Evolutionary conservation across 495 filamentous ascomycete species (phyloP).

Genomic region (Durotheca rogersii): DNA sequence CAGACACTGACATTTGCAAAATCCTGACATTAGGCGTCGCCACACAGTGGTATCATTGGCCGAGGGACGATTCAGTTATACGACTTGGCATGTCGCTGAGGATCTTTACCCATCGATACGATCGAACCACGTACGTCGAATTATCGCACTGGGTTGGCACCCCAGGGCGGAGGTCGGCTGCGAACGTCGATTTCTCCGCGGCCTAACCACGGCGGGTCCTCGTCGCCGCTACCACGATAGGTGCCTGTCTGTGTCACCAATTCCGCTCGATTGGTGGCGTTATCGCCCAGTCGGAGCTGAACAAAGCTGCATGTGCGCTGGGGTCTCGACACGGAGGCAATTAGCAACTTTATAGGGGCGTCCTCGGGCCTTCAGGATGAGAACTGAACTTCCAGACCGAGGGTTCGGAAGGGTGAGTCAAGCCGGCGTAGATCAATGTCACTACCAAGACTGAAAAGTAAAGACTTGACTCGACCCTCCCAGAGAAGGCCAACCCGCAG

Average conservation of each 20-base stretch:
- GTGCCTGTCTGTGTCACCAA: conserved; percentile 10
- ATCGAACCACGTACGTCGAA: neutral
- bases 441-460: conserved; percentile 86
- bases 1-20: conserved; percentile 10
- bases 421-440: conserved; percentile 71
- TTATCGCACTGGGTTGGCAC: neutral
- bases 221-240: neutral
- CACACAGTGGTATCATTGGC: conserved; percentile 4
- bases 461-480: conserved; percentile 91
- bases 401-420: conserved; percentile 66
- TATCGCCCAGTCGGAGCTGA: neutral
- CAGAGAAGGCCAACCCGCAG: conserved; percentile 82
- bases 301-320: neutral
- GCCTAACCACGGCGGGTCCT: neutral
- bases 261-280: conserved; percentile 2
- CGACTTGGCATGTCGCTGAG: neutral
- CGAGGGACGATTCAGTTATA: conserved; percentile 9
- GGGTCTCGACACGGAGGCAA: neutral
- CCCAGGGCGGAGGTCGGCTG: neutral
- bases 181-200: neutral
- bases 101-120: neutral
- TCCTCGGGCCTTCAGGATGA: conserved; percentile 64
- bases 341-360: neutral
- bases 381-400: conserved; percentile 89
- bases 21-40: conserved; percentile 5